Evolutionary conservation across 176 grass and related monocot genomes (phyloP).

Genomic region (Oryza meyeriana): DNA sequence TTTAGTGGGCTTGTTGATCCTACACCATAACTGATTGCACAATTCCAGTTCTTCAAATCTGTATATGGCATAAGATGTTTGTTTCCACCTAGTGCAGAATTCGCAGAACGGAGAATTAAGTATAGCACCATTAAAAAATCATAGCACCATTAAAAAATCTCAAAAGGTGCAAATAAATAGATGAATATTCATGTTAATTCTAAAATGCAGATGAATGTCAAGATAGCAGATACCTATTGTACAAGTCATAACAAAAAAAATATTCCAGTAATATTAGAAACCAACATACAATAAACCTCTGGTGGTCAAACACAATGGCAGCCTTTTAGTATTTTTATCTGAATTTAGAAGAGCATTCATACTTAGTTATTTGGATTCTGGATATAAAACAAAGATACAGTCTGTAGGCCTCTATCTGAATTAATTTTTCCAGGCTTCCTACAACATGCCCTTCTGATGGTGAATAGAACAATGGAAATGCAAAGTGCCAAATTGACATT

Average conservation of each 20-base stretch:
- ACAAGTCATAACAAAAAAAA: background rate
- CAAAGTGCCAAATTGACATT: background rate
- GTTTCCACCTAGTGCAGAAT: conserved; percentile 47
- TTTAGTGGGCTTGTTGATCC: conserved; percentile 77
- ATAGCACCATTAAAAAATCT: conserved; percentile 21
- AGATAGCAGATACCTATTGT: background rate
- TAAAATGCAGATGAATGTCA: conserved; percentile 6
- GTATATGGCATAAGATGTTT: conserved; percentile 53
- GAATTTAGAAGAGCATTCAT: background rate
- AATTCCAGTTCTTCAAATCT: conserved; percentile 84
- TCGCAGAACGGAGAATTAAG: conserved; percentile 15
- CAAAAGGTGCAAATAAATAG: background rate
- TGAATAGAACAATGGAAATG: conserved; percentile 28
- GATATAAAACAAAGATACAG: conserved; percentile 7
- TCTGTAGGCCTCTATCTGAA: background rate
- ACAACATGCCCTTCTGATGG: background rate
- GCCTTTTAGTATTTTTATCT: background rate
- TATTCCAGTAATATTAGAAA: background rate
- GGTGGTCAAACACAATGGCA: background rate
- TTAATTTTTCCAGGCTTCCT: background rate
- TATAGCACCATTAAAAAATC: conserved; percentile 7
- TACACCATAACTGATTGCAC: conserved; percentile 74
- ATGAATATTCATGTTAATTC: conserved; percentile 6
- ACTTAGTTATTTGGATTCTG: conserved; percentile 7
- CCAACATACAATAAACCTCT: background rate